These are phyloP conservation scores for Nitzschia sp. DNA, from an alignment of 108 stramenopile species.

Conservation along the genomic window DNA sequence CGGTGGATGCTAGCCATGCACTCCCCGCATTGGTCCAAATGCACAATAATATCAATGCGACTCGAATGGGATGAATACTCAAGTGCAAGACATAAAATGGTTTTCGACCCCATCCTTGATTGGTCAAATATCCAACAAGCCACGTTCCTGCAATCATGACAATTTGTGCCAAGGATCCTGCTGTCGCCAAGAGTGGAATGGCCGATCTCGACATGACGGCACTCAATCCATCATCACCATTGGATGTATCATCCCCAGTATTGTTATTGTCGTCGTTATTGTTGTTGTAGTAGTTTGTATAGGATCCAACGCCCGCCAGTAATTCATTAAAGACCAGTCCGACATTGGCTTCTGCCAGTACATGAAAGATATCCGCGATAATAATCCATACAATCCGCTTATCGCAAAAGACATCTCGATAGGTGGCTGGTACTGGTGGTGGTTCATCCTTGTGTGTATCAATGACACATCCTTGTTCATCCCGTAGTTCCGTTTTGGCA, in stretches of 20 bases:
- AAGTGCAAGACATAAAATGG: constrained; percentile 38
- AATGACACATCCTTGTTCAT: constrained; percentile 30
- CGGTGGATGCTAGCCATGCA: constrained; percentile 36
- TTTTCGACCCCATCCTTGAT: constrained; percentile 32
- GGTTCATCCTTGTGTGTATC: constrained; percentile 29
- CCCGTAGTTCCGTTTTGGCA: constrained; percentile 18
- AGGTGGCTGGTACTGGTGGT: constrained; percentile 19
- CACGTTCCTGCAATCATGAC: constrained; percentile 38
- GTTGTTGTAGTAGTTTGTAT: constrained; percentile 27
- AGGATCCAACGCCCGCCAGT: constrained; percentile 48
- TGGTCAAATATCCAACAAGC: constrained; percentile 31
- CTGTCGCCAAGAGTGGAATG: constrained; percentile 33
- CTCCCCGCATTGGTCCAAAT: constrained; percentile 35
- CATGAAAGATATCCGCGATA: constrained; percentile 40
- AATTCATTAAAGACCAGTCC: constrained; percentile 36
- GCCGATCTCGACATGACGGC: constrained; percentile 30
- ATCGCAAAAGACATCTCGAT: constrained; percentile 38
- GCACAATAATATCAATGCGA: constrained; percentile 33
- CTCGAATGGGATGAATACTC: constrained; percentile 30
- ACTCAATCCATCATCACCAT: not conserved
- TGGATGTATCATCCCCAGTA: not conserved
- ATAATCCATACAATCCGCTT: constrained; percentile 48
- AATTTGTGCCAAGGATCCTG: constrained; percentile 32
- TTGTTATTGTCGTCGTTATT: not conserved
- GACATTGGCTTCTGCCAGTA: constrained; percentile 37